Conservation (phyloP, 805 yeast species). For the Osmozyma mogii region DNA sequence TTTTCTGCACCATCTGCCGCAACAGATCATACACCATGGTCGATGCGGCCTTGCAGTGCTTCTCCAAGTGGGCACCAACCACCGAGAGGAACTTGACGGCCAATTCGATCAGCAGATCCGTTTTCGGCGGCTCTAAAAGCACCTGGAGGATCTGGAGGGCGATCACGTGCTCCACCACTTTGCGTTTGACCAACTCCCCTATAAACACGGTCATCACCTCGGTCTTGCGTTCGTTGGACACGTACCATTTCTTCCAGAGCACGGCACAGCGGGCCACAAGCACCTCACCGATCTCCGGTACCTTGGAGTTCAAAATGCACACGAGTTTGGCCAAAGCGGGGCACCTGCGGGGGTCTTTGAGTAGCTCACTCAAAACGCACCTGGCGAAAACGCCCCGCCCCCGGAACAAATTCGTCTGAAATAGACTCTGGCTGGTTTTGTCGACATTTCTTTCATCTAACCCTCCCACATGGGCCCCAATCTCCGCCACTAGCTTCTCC, state of each 20-base stretch:
- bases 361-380: conserved; percentile 47
- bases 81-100: conserved; percentile 41
- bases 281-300: conserved; percentile 63
- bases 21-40: conserved; percentile 52
- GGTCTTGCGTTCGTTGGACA: conserved; percentile 16
- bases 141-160: conserved; percentile 29
- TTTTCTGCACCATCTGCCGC: conserved; percentile 52
- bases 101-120: conserved; percentile 50
- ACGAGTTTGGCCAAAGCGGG: conserved; percentile 50
- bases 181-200: conserved; percentile 56
- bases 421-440: conserved; percentile 40
- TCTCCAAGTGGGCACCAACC: conserved; percentile 45
- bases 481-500: not conserved
- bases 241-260: conserved; percentile 48
- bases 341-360: conserved; percentile 30
- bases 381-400: conserved; percentile 58
- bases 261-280: conserved; percentile 45
- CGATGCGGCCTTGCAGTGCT: conserved; percentile 36
- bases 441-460: conserved; percentile 34
- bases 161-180: conserved; percentile 35
- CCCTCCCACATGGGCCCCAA: not conserved
- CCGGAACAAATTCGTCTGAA: conserved; percentile 49
- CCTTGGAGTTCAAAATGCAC: conserved; percentile 53
- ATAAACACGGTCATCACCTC: conserved; percentile 44
- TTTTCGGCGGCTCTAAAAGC: conserved; percentile 30